Evolutionary conservation across 352 stramenopile genomes (phyloP), one percentile per base, ranked within the genome.

Genomic region (Bremia lactucae): DNA sequence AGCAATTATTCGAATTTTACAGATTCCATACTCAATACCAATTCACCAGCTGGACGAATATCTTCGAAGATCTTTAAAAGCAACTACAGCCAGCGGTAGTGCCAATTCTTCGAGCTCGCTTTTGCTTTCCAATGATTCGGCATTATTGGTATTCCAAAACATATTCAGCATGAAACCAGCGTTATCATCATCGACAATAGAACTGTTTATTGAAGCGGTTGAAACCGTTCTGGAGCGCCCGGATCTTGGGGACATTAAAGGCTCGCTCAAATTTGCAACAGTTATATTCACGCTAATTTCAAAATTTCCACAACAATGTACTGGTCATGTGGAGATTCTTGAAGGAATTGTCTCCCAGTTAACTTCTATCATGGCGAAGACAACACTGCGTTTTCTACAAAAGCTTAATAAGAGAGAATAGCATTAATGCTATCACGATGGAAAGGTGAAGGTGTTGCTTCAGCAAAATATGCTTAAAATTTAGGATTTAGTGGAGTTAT

Each of bases 131-230:
- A 86, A 79, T 34, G 76, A 88, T 20, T 62, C 72, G 2, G 61
- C 53, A n/a, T 37, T 88, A 10, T 56, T 86, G 15, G 68, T 86
- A n/a, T 72, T 80, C 33, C 76, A 87, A 48, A 88, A 81, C 39
- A 65, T 80, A 15, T 46, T 88, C 29, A 83, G 72, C 22, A 57
- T 65, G 16, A 81, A 84, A 14, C 65, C 76, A 18, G 36, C 46
- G 14, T 57, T 86, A n/a, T 55, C 67, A 2, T 23, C 42, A 9
- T 11, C 61, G 8, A 81, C 72, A 0, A 33, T 87, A 13, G 69
- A 83, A 29, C 52, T 39, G 28, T 63, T 79, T 51, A 42, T 83
- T 45, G 50, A 33, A 36, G 65, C 55, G 15, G 73, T 58, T 19
- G 70, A 83, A 37, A 19, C 46, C 8, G 62, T 59, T 21, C 44